Conservation (phyloP, 2,329 filamentous ascomycete species). For the Aspergillus ochraceoroseus region DNA sequence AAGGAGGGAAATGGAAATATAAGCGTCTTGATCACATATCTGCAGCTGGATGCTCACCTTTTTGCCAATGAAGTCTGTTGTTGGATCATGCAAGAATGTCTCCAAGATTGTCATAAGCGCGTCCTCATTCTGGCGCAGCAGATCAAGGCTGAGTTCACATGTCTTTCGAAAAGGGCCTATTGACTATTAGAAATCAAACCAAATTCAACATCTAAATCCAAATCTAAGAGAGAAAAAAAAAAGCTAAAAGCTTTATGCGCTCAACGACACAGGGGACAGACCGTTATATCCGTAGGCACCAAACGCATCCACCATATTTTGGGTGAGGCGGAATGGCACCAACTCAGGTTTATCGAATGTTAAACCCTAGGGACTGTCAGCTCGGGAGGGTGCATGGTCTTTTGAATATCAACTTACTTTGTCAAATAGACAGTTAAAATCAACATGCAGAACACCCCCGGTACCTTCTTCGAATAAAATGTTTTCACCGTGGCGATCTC, state of each 20-base stretch:
- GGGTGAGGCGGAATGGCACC: conserved; percentile 92
- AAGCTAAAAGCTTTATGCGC: neutral
- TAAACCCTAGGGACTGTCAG: too few relatives aligned
- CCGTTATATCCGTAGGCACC: conserved; percentile 87
- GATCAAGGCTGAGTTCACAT: conserved; percentile 77
- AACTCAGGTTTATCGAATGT: conserved; percentile 92
- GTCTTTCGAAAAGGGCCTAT: conserved; percentile 77
- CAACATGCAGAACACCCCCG: conserved; percentile 92
- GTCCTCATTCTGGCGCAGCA: conserved; percentile 87
- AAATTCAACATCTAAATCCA: too few relatives aligned
- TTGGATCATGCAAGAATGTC: conserved; percentile 95
- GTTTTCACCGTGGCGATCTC: conserved; percentile 95
- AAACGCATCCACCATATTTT: conserved; percentile 98
- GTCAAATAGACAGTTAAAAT: conserved; percentile 99
- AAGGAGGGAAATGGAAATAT: neutral
- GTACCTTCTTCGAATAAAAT: conserved; percentile 90
- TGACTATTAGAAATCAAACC: conserved; percentile 6
- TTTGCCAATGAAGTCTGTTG: conserved; percentile 82
- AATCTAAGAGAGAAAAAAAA: neutral
- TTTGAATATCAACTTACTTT: conserved; percentile 53
- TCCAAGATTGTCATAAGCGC: conserved; percentile 96
- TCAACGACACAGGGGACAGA: conserved; percentile 18
- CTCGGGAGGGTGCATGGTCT: too few relatives aligned
- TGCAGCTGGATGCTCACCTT: conserved; percentile 43
- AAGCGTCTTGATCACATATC: too few relatives aligned